Evolutionary conservation across 371 early-diverging fungal species (phyloP), one percentile per base, ranked within the genome.

Genomic region (Actinomortierella wolfii): DNA sequence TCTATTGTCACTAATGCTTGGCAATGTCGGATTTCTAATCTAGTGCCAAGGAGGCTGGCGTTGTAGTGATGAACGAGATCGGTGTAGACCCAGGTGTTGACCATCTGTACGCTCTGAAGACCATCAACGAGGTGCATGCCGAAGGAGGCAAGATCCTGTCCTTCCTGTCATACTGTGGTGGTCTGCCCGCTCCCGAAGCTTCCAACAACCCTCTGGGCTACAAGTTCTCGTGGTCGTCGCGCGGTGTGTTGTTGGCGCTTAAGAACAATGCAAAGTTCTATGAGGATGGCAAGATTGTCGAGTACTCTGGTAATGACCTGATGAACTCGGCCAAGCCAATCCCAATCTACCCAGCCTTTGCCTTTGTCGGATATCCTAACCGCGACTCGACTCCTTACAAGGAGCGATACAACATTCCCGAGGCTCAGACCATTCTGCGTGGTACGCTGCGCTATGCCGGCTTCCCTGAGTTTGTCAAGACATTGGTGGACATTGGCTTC

Each of bases 201-300:
- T 93, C 94, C 54, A 90, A 94, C 86, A 98, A 97, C 76, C 98
- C 99, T 51, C 88, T 99, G 40, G 98, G 98, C 29, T 99, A 99
- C 89, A 99, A 99, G 81, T 99, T 99, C 83, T 92, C 92, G 68
- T 99, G 99, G 99, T 93, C 93, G 28, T 93, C 97, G 8, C 91
- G 93, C 62, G 94, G 98, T 56, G 99, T 98, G 25, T 80, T 99
- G 56, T 83, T 97, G 51, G 99, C 99, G 17, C 87, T 94, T 56
- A 86, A 92, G 78, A 99, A 97, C 80, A 85, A 84, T 42, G 99
- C 98, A 54, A 86, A 83, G 55, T 99, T 89, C 76, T 90, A 89
- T 68, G 85, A 88, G 78, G 85, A 94, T 67, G 96, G 96, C 59
- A 88, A 95, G 78, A 76, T 96, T 45, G 94, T 96, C 54, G 95